phyloP scores from a whole-genome alignment of 148 eudicot genomes.

The Dysphania ambrosioides region DNA sequence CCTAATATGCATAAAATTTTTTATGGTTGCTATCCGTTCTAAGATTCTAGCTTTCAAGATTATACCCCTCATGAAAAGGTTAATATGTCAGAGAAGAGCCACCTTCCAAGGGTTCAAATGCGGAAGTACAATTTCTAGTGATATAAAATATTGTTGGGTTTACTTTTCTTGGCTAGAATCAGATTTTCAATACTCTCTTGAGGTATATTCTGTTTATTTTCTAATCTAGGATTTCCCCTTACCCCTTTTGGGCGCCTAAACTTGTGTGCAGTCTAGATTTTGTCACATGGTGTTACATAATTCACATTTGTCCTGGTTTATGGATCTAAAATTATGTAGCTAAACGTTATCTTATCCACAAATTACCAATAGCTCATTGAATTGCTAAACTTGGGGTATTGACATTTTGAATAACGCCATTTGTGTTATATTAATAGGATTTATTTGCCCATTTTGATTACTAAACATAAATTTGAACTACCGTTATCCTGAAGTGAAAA shows the following conservation, averaged over 20 bases:
- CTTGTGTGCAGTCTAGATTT: background rate
- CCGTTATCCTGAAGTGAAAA: too few species aligned
- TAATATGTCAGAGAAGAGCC: slow-evolving; percentile 16
- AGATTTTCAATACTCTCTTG: background rate
- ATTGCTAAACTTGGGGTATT: background rate
- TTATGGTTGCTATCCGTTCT: slow-evolving; percentile 9
- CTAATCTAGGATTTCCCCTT: background rate
- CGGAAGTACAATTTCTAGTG: slow-evolving; percentile 4
- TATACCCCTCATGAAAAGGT: slow-evolving; percentile 9
- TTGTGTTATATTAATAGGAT: too few species aligned
- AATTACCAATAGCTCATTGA: background rate
- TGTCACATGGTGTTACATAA: background rate
- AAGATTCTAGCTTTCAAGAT: slow-evolving; percentile 11
- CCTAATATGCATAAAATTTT: slow-evolving; percentile 5
- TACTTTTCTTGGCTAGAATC: slow-evolving; percentile 4
- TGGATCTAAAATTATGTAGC: background rate
- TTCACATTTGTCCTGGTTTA: background rate
- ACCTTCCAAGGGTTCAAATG: slow-evolving; percentile 13
- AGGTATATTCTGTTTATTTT: background rate
- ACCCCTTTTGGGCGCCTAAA: slow-evolving; percentile 14
- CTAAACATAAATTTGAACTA: too few species aligned
- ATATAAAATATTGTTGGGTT: background rate
- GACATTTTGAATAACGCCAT: background rate
- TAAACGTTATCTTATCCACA: background rate
- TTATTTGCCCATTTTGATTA: too few species aligned